Conservation (phyloP, 2,329 filamentous ascomycete genomes). For the Xylariaceae sp. region DNA sequence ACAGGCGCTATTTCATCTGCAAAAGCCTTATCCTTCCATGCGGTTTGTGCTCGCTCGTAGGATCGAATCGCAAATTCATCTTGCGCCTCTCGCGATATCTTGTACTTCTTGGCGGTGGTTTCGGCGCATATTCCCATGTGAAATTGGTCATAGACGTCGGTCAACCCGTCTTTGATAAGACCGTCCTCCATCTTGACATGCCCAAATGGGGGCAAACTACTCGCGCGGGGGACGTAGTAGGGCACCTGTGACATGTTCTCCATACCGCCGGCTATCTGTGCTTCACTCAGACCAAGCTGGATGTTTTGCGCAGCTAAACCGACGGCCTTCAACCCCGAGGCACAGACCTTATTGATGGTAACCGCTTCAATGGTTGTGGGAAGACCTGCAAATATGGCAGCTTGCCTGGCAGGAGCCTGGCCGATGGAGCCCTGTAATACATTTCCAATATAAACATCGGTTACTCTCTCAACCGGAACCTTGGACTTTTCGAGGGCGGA, state of each 20-base stretch:
- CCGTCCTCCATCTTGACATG: constrained; percentile 88
- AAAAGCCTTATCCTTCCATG: constrained; percentile 83
- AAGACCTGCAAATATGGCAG: constrained; percentile 84
- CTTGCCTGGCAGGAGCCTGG: constrained; percentile 91
- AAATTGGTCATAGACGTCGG: constrained; percentile 94
- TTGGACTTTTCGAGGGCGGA: constrained; percentile 85
- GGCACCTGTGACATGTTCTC: constrained; percentile 97
- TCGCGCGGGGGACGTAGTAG: constrained; percentile 85
- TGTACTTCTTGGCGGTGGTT: constrained; percentile 86
- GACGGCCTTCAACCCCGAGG: constrained; percentile 92
- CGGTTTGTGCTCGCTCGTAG: constrained; percentile 86
- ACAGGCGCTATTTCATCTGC: constrained; percentile 89
- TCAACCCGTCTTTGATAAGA: constrained; percentile 90
- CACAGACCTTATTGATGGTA: constrained; percentile 98
- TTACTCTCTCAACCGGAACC: constrained; percentile 78
- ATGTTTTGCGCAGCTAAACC: constrained; percentile 91
- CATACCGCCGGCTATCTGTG: constrained; percentile 92
- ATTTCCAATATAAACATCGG: constrained; percentile 97
- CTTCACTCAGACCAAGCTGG: constrained; percentile 85
- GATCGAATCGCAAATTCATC: constrained; percentile 88
- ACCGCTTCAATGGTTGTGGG: constrained; percentile 80
- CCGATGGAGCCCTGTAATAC: constrained; percentile 83
- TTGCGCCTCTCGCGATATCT: constrained; percentile 81
- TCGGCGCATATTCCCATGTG: constrained; percentile 99
- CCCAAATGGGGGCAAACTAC: constrained; percentile 81